Evolutionary conservation across 768 basidiomycete species (phyloP).

Genomic region (Trametes cinnabarina): DNA sequence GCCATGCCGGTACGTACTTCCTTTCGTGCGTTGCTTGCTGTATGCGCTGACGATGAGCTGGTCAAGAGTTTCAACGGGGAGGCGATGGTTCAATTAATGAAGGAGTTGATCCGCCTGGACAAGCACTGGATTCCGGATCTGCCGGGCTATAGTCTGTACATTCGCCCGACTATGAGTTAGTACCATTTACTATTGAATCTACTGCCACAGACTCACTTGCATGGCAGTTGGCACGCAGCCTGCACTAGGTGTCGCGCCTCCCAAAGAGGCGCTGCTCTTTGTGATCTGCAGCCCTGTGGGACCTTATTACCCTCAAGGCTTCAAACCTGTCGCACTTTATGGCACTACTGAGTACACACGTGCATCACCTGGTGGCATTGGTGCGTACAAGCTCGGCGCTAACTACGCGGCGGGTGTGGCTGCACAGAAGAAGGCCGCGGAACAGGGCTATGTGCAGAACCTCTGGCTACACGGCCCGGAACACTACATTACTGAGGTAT

Average conservation of each 20-base stretch:
- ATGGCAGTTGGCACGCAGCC: slow-evolving; percentile 71
- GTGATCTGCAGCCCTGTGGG: slow-evolving; percentile 66
- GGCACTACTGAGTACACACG: slow-evolving; percentile 53
- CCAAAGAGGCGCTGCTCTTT: slow-evolving; percentile 60
- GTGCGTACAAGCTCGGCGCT: slow-evolving; percentile 82
- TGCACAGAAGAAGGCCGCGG: slow-evolving; percentile 75
- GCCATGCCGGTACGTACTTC: slow-evolving; percentile 62
- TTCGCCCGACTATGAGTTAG: slow-evolving; percentile 73
- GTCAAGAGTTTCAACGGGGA: slow-evolving; percentile 73
- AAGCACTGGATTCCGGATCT: slow-evolving; percentile 89
- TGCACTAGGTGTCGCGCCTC: slow-evolving; percentile 47
- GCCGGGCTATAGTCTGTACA: slow-evolving; percentile 87
- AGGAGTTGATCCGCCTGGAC: slow-evolving; percentile 80
- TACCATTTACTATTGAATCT: background rate
- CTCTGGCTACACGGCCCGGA: slow-evolving; percentile 81
- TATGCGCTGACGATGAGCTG: too few relatives aligned
- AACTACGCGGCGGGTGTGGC: slow-evolving; percentile 89
- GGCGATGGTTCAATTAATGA: slow-evolving; percentile 74
- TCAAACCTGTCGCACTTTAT: slow-evolving; percentile 88
- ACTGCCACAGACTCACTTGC: background rate
- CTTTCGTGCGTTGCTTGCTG: too few relatives aligned
- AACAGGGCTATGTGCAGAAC: slow-evolving; percentile 82
- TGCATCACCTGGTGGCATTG: slow-evolving; percentile 62
- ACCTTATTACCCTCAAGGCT: slow-evolving; percentile 82
- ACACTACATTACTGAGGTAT: slow-evolving; percentile 48